Evolutionary conservation across 2,329 filamentous ascomycete species (phyloP).

Genomic region (Rhynchosporium graminicola): DNA sequence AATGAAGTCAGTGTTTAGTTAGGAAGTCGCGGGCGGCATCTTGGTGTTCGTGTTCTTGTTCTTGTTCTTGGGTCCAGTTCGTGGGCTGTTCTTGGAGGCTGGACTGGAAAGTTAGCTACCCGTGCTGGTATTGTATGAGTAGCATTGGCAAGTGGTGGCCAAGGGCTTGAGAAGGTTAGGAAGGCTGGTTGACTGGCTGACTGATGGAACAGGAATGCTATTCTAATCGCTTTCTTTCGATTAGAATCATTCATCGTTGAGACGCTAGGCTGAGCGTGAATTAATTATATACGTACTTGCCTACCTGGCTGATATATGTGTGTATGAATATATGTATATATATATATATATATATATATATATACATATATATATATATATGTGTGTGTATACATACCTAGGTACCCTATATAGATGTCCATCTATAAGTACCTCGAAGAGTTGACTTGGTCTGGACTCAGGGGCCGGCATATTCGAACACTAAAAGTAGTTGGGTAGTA

Average conservation of each 20-base stretch:
- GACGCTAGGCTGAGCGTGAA: too few relatives aligned
- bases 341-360: too few relatives aligned
- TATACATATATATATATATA: too few relatives aligned
- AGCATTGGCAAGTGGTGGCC: background rate
- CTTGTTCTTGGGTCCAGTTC: background rate
- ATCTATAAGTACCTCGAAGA: background rate
- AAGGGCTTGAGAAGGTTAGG: slow-evolving; percentile 7
- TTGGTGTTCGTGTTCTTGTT: background rate
- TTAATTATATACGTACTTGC: too few relatives aligned
- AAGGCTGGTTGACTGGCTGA: slow-evolving; percentile 1
- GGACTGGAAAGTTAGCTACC: background rate
- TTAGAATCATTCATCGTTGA: too few relatives aligned
- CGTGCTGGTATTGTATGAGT: background rate
- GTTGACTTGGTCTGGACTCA: background rate
- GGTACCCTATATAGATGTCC: too few relatives aligned
- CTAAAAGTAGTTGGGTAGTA: background rate
- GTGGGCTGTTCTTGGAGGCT: slow-evolving; percentile 8
- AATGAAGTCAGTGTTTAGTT: background rate
- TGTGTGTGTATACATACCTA: background rate
- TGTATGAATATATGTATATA: too few relatives aligned
- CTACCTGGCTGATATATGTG: background rate
- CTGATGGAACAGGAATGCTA: background rate
- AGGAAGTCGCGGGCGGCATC: background rate
- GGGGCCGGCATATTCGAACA: background rate
- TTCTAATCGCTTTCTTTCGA: too few relatives aligned